Evolutionary conservation across 1,284 basidiomycete species (phyloP).

Genomic region (Schizophyllum amplum): DNA sequence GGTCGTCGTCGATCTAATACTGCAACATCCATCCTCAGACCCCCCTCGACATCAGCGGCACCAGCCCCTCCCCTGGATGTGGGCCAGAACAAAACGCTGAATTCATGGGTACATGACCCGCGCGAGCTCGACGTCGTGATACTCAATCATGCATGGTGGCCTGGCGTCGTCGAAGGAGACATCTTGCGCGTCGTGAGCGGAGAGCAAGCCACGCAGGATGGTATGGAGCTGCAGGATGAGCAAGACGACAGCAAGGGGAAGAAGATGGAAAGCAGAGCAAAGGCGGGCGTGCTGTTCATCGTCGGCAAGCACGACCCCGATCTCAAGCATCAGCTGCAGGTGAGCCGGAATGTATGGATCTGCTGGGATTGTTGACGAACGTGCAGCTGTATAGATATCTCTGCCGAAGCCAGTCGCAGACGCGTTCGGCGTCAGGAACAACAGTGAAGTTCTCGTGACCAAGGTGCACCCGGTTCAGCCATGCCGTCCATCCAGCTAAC

Average conservation of each 20-base stretch:
- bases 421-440: slow-evolving; percentile 61
- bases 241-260: neutral
- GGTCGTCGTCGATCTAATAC: slow-evolving; percentile 66
- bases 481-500: slow-evolving; percentile 3
- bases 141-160: slow-evolving; percentile 73
- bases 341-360: slow-evolving; percentile 18
- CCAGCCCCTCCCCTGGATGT: slow-evolving; percentile 41
- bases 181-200: slow-evolving; percentile 44
- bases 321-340: slow-evolving; percentile 59
- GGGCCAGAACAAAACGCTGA: slow-evolving; percentile 55
- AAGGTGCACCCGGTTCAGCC: slow-evolving; percentile 39
- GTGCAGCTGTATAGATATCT: slow-evolving; percentile 45
- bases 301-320: slow-evolving; percentile 55
- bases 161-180: slow-evolving; percentile 68
- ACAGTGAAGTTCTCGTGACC: slow-evolving; percentile 58
- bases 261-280: neutral
- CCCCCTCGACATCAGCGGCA: slow-evolving; percentile 15
- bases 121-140: slow-evolving; percentile 50
- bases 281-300: slow-evolving; percentile 36
- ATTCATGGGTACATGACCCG: slow-evolving; percentile 68
- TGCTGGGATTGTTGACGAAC: slow-evolving; percentile 2
- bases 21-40: slow-evolving; percentile 50
- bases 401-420: slow-evolving; percentile 64
- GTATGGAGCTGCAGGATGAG: slow-evolving; percentile 33
- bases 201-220: slow-evolving; percentile 32